These are phyloP conservation scores for Helicostylum pulchrum DNA, from an alignment of 192 early-diverging fungal genomes.

Conservation along the genomic window DNA sequence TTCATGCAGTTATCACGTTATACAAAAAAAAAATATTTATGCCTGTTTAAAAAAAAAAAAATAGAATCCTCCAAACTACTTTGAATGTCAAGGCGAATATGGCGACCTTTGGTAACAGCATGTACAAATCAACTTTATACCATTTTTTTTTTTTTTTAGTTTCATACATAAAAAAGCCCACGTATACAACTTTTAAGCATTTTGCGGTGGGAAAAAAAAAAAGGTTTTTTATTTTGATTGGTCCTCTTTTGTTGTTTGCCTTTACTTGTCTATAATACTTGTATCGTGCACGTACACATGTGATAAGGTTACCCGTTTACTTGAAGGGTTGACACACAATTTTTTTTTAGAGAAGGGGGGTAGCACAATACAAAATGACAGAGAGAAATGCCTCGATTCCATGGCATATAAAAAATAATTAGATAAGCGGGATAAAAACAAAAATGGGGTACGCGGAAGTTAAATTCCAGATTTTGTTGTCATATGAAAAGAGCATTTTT, in stretches of 20 bases:
- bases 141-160: neutral
- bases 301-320: neutral
- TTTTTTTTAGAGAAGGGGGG: too few species aligned
- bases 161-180: too few species aligned
- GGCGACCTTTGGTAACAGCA: constrained; percentile 1
- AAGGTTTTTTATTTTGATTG: neutral
- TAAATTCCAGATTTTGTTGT: neutral
- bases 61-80: neutral
- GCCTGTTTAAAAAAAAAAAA: too few species aligned
- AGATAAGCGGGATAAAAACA: too few species aligned
- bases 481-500: neutral
- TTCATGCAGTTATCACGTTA: neutral
- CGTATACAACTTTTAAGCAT: too few species aligned
- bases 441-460: neutral
- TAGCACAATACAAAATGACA: too few species aligned
- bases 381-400: too few species aligned
- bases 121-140: neutral
- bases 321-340: neutral
- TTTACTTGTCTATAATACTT: too few species aligned
- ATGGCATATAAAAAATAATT: too few species aligned
- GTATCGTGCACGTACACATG: too few species aligned
- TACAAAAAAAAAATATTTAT: constrained; percentile 10
- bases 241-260: neutral
- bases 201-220: too few species aligned
- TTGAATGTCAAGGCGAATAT: constrained; percentile 10